These are phyloP conservation scores for Lenwebbia sp. DNA, from an alignment of 345 rosid species.

Conservation along the genomic window DNA sequence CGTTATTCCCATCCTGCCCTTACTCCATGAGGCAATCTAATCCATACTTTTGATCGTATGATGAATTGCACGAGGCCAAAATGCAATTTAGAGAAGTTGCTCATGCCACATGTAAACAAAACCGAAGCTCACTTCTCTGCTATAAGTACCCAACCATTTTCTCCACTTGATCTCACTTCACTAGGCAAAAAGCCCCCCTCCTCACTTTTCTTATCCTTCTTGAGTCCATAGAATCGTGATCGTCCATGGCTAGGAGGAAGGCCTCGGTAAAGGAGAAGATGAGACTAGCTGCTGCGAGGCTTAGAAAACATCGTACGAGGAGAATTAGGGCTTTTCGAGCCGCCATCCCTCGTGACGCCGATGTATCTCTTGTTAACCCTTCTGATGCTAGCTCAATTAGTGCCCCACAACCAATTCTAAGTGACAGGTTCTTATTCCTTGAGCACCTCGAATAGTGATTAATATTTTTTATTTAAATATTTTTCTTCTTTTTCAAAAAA, in stretches of 20 bases:
- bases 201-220: not conserved
- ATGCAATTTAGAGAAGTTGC: not conserved
- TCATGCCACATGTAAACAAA: not conserved
- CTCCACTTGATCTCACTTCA: not conserved
- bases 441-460: not conserved
- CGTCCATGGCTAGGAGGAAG: not conserved
- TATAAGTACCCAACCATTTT: not conserved
- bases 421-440: not conserved
- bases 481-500: too few relatives aligned
- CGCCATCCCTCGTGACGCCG: not conserved
- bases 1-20: not conserved
- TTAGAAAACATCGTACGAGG: not conserved
- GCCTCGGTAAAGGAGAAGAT: not conserved
- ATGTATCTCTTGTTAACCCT: not conserved
- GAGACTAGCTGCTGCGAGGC: not conserved
- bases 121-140: not conserved
- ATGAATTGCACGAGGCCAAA: not conserved
- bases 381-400: not conserved
- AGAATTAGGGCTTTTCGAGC: not conserved
- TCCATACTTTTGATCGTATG: not conserved
- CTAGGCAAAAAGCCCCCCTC: not conserved
- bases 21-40: not conserved
- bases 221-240: not conserved
- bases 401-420: not conserved
- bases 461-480: too few relatives aligned